Evolutionary conservation across 140 eudicot species (phyloP).

Genomic region (Cichorium intybus): DNA sequence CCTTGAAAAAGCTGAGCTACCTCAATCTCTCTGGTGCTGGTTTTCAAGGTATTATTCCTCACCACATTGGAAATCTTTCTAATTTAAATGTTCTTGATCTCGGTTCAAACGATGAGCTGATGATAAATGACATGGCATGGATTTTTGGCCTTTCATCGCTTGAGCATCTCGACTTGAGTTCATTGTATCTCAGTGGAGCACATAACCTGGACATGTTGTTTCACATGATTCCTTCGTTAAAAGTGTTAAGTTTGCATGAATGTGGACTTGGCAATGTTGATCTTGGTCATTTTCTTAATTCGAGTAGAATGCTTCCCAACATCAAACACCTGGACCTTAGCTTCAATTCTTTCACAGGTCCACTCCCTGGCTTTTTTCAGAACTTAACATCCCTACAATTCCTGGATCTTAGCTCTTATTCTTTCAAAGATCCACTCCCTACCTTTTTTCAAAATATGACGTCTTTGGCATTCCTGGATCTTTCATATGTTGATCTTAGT

Average conservation of each 20-base stretch:
- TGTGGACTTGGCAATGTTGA: not conserved
- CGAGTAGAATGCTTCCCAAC: not conserved
- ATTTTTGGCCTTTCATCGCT: slow-evolving; percentile 8
- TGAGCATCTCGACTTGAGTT: slow-evolving; percentile 9
- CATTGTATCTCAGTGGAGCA: not conserved
- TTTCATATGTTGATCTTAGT: no score
- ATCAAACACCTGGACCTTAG: slow-evolving; percentile 6
- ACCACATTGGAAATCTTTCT: slow-evolving; percentile 20
- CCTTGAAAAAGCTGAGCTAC: slow-evolving; percentile 8
- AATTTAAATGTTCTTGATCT: slow-evolving; percentile 16
- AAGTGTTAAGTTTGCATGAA: not conserved
- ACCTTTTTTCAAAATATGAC: no score
- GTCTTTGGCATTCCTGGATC: no score
- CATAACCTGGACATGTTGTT: no score
- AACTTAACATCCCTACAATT: no score
- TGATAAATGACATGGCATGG: no score
- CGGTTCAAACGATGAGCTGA: not conserved
- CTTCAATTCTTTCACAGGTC: not conserved
- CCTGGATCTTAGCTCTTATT: no score
- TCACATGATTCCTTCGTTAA: no score
- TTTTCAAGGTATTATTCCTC: no score
- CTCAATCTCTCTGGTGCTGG: no score
- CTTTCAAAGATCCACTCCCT: no score
- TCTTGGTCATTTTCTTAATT: not conserved
- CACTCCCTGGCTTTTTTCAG: no score